Conservation (phyloP, 331 rosid species). For the Quercus tomentella region DNA sequence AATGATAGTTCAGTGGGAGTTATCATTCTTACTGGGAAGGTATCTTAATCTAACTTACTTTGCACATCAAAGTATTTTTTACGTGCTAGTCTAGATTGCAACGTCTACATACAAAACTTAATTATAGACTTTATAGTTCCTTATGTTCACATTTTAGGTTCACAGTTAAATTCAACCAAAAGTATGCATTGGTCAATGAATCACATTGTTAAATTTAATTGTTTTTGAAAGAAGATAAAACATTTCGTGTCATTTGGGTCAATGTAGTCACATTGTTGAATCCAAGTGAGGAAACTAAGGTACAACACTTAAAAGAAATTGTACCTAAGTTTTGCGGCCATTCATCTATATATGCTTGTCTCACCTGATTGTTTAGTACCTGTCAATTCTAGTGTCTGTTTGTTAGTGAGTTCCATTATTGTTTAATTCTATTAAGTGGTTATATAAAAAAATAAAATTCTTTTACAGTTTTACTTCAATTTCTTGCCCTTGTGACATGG, state of each 20-base stretch:
- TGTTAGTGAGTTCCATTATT: background rate
- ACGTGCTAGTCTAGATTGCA: background rate
- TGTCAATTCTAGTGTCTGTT: background rate
- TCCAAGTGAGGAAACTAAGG: no score
- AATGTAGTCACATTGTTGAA: no score
- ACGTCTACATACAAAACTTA: no score
- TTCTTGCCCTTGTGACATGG: background rate
- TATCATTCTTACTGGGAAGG: constrained; percentile 46
- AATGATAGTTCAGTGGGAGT: constrained; percentile 44
- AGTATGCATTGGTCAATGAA: no score
- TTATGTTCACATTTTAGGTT: no score
- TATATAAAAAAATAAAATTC: background rate
- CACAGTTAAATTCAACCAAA: no score
- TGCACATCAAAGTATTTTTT: background rate
- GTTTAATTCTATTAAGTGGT: background rate
- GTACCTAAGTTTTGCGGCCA: no score
- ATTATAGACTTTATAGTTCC: no score
- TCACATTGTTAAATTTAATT: no score
- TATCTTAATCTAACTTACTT: background rate
- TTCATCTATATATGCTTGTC: background rate
- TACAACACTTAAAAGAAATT: no score
- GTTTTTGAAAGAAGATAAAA: no score
- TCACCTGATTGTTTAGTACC: background rate
- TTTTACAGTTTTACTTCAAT: background rate
- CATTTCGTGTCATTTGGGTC: no score